Conservation (phyloP, 306 rosid species). For the Quillaja saponaria region DNA sequence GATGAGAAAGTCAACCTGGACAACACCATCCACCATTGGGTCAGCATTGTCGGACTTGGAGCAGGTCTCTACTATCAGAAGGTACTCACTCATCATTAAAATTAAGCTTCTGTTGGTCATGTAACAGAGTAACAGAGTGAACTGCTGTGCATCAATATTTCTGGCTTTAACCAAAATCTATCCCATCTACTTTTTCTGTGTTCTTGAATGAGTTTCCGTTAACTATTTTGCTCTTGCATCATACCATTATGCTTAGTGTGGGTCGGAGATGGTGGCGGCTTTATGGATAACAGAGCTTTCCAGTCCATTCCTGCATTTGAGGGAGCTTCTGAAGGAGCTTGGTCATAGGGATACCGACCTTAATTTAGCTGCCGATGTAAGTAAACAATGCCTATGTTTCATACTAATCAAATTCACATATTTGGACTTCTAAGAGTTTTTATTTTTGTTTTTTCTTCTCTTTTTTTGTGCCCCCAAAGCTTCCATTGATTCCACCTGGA, state of each 20-base stretch:
- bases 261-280: conserved; percentile 74
- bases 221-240: too few relatives aligned
- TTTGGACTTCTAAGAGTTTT: too few relatives aligned
- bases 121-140: too few relatives aligned
- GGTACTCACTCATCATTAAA: too few relatives aligned
- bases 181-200: background rate
- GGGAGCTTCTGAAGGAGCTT: conserved; percentile 80
- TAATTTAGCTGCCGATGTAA: conserved; percentile 74
- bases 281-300: conserved; percentile 84
- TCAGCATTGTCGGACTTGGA: conserved; percentile 69
- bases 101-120: background rate
- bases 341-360: conserved; percentile 70
- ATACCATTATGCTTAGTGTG: conserved; percentile 71
- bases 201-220: background rate
- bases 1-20: conserved; percentile 56
- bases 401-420: background rate
- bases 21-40: conserved; percentile 71
- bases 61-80: conserved; percentile 68
- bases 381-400: conserved; percentile 15
- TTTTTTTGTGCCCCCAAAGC: too few relatives aligned
- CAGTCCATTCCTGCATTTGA: conserved; percentile 81
- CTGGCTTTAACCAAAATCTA: background rate
- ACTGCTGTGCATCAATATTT: too few relatives aligned
- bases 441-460: too few relatives aligned
- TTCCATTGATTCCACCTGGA: too few relatives aligned